phyloP scores from a whole-genome alignment of 1,284 basidiomycete species.

The Ustilago hordei region DNA sequence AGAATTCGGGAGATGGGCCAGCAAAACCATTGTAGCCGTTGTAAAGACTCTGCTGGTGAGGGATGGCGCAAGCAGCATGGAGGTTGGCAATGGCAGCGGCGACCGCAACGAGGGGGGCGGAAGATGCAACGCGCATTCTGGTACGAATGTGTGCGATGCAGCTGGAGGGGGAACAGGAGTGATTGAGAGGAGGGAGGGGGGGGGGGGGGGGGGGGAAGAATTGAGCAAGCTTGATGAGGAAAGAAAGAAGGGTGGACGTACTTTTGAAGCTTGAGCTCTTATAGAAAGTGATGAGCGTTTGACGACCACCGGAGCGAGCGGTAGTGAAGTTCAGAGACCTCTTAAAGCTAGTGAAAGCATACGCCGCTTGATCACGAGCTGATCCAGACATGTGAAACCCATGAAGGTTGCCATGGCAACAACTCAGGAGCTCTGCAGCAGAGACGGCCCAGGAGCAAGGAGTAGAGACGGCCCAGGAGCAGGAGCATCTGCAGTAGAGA shows the following conservation, averaged over 20 bases:
- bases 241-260: background rate
- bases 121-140: slow-evolving; percentile 27
- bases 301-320: background rate
- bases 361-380: no score
- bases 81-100: slow-evolving; percentile 31
- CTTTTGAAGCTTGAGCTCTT: slow-evolving; percentile 8
- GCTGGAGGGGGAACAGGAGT: background rate
- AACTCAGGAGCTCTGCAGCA: no score
- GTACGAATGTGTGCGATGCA: background rate
- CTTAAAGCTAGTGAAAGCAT: no score
- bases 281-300: slow-evolving; percentile 11
- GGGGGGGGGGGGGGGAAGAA: slow-evolving; percentile 26
- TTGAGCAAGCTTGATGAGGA: slow-evolving; percentile 34
- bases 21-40: slow-evolving; percentile 44
- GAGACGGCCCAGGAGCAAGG: no score
- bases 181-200: slow-evolving; percentile 3
- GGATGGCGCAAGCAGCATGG: slow-evolving; percentile 22
- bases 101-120: slow-evolving; percentile 20
- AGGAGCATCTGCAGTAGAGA: no score
- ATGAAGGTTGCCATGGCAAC: no score
- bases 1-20: slow-evolving; percentile 27
- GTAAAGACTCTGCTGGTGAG: slow-evolving; percentile 44
- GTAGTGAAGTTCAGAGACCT: background rate
- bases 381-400: no score
- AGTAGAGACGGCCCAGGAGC: no score